Base-by-base conservation (phyloP, 768 basidiomycete genomes). In the Termitomyces sp. region DNA sequence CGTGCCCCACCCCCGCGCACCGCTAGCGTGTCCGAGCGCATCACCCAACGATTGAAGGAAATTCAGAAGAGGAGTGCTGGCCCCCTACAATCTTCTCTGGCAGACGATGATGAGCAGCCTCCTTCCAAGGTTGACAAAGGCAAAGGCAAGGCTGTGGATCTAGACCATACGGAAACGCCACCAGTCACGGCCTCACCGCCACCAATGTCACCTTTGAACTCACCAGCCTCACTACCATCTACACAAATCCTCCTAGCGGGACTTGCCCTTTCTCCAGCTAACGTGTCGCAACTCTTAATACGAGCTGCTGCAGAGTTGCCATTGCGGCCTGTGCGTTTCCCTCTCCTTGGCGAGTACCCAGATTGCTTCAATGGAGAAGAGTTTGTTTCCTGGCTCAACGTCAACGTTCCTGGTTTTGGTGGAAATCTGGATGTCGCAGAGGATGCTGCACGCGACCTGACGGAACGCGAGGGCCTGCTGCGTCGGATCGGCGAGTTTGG, bases 351-450 rank as follows among this genome's bases (percentile, higher is more conserved):
- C 46, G 90, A 93, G 74, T 94, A 94, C 61, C 78, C 85, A 29
- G 88, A 92, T 57, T 87, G 88, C 58, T 95, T 96, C 71, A 86
- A 84, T 16, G 94, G 94, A 29, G 92, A 93, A 42, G 94, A 96
- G 61, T 87, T 97, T 61, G 89, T 88, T 9, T 78, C 81, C 5
- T 97, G 93, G 93, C 71, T 97, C 56, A 84, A 85, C 57, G 82
- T 80, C 57, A 86, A 90, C 61, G 85, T 95, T 2, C 82, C 84
- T 59, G 90, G 82, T 8, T 88, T 96, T 60, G 86, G 81, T 18
- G 90, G 88, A 20, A 88, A 79, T 68, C 72, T 90, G 55, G 92
- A 94, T 58, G 77, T 82, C 46, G 92, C 92, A 2, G 90, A 91
- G 62, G 85, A 92, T 59, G 85, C 85, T 31, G 86, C 86, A 9